Base-by-base conservation (phyloP, 768 basidiomycete species). In the Lanmaoa rubissima region DNA sequence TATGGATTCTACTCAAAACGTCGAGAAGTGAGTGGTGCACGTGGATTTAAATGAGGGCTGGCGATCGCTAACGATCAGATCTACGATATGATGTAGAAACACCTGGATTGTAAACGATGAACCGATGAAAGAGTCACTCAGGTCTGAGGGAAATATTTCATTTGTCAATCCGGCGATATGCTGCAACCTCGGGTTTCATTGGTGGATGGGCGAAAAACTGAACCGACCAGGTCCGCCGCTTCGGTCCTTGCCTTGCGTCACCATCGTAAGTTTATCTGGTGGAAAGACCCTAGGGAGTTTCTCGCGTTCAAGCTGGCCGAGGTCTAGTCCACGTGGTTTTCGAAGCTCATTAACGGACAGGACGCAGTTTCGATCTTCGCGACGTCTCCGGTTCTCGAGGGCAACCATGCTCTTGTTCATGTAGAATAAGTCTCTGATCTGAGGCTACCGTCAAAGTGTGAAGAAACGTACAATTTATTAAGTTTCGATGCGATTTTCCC, bases 21-120 rank as follows among this genome's bases (percentile, higher is more conserved):
- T 14, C 36, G 53, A 6, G 28, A 14, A 9, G 43, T 32, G 14
- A 46, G 28, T n/a, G 17, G 7, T 31, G 12, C n/a, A n/a, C 17
- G 55, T 48, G 34, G 38, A 10, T 36, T 53, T 10, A 36, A 19
- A 12, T 32, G 35, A 10, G 14, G 9, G 9, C 26, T 42, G 40
- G 26, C 5, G 13, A 51, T 17, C 32, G 24, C 28, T 61, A n/a
- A 55, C n/a, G 34, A 61, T 51, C 24, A 42, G 28, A 50, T 47
- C 35, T n/a, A 26, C n/a, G n/a, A n/a, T n/a, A n/a, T 6, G 39
- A 38, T 40, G 5, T 34, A 21, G 42, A 17, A 32, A 34, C 41
- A 34, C 28, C 13, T 42, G 35, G 14, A 39, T 16, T 26, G 17
- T 14, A 43, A 31, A 43, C 16, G 28, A 17, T 28, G n/a, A 16